Conservation (phyloP, 2,329 filamentous ascomycete species). For the Diaporthe australafricana region DNA sequence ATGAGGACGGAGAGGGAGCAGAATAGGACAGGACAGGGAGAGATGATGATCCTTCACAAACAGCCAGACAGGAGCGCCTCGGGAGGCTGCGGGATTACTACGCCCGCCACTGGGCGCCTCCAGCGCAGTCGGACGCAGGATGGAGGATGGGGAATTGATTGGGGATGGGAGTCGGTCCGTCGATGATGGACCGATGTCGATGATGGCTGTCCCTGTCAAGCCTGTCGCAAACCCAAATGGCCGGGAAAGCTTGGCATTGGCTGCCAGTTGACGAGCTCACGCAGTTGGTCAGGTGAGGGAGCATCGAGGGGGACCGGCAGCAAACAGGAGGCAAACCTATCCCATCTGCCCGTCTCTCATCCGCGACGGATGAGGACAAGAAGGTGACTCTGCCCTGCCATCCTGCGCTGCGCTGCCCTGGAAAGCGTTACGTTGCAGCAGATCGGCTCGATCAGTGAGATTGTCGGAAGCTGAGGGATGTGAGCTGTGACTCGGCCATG, state of each 20-base stretch:
- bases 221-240: conserved; percentile 22
- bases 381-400: background rate
- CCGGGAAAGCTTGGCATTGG: conserved; percentile 26
- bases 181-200: conserved; percentile 19
- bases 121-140: background rate
- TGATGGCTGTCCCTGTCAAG: conserved; percentile 11
- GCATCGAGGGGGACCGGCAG: background rate
- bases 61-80: background rate
- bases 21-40: background rate
- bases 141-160: background rate
- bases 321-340: background rate
- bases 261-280: background rate
- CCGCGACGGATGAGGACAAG: no score
- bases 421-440: conserved; percentile 14
- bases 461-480: background rate
- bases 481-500: conserved; percentile 12
- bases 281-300: conserved; percentile 8
- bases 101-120: conserved; percentile 2
- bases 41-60: background rate
- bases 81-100: conserved; percentile 16
- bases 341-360: background rate
- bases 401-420: background rate
- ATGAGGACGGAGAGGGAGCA: background rate
- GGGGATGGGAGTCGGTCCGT: background rate
- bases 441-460: conserved; percentile 11